Conservation (phyloP, 805 yeast genomes). For the Candida suzukii region DNA sequence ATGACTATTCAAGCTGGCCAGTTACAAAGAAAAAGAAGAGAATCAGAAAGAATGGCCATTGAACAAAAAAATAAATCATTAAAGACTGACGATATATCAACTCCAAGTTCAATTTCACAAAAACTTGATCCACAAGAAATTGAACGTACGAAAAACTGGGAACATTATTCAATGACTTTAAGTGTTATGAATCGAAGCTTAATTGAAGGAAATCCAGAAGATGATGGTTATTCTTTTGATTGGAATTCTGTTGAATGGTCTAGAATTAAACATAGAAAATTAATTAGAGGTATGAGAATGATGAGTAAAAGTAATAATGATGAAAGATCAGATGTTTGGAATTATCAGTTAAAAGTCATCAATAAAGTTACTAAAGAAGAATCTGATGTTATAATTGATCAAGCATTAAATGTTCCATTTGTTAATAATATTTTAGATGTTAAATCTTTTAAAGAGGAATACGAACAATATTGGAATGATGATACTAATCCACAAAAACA, state of each 20-base stretch:
- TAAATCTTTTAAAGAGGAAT: slow-evolving; percentile 59
- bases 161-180: slow-evolving; percentile 17
- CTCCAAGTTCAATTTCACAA: background rate
- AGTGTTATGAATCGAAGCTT: slow-evolving; percentile 17
- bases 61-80: background rate
- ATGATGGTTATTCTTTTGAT: slow-evolving; percentile 15
- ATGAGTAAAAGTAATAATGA: slow-evolving; percentile 12
- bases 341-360: slow-evolving; percentile 15
- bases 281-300: slow-evolving; percentile 1
- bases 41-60: background rate
- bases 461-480: slow-evolving; percentile 31
- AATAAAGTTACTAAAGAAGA: slow-evolving; percentile 10
- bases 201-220: slow-evolving; percentile 15
- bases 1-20: too few relatives aligned
- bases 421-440: slow-evolving; percentile 46
- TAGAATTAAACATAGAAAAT: background rate
- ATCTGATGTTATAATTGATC: slow-evolving; percentile 15
- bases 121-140: background rate
- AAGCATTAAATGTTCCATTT: slow-evolving; percentile 13
- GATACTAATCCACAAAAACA: slow-evolving; percentile 16
- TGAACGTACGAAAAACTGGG: too few relatives aligned
- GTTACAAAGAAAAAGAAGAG: background rate
- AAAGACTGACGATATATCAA: background rate
- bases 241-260: slow-evolving; percentile 25
- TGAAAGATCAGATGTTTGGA: slow-evolving; percentile 19